Percentiles rank a stretch among this genome's conserved stretches.
Conservation (phyloP, 345 rosid genomes). For the Eucalyptus tenuipes region DNA sequence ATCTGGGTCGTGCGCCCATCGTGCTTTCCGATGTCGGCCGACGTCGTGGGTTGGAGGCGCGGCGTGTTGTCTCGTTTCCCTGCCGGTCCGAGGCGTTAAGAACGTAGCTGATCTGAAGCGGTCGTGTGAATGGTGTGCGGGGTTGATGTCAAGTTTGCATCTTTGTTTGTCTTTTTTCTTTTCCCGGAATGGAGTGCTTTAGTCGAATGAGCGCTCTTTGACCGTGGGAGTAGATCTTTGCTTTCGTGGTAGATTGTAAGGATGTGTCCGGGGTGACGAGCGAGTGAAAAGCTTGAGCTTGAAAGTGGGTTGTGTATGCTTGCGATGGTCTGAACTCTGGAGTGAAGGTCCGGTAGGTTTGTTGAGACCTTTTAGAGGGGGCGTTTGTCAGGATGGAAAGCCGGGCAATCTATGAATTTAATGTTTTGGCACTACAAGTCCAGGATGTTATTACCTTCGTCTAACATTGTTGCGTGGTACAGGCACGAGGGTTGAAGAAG, state of each 20-base stretch:
- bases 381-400: not conserved
- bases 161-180: not conserved
- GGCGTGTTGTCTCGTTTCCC: not conserved
- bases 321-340: not conserved
- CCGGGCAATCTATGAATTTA: not conserved
- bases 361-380: not conserved
- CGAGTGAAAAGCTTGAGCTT: not conserved
- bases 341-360: not conserved
- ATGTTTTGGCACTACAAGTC: not conserved
- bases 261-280: not conserved
- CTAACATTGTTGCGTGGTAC: not conserved
- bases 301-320: not conserved
- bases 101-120: not conserved
- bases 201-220: not conserved
- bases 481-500: constrained; percentile 91
- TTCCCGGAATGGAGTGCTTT: not conserved
- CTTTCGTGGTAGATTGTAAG: not conserved
- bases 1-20: not conserved
- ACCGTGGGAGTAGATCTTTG: not conserved
- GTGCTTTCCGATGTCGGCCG: not conserved
- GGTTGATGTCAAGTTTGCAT: not conserved
- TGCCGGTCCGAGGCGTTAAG: not conserved
- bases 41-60: not conserved
- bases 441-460: not conserved
- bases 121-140: not conserved